Base-by-base conservation (phyloP, 2,329 filamentous ascomycete genomes). In the Penicillium sp. region DNA sequence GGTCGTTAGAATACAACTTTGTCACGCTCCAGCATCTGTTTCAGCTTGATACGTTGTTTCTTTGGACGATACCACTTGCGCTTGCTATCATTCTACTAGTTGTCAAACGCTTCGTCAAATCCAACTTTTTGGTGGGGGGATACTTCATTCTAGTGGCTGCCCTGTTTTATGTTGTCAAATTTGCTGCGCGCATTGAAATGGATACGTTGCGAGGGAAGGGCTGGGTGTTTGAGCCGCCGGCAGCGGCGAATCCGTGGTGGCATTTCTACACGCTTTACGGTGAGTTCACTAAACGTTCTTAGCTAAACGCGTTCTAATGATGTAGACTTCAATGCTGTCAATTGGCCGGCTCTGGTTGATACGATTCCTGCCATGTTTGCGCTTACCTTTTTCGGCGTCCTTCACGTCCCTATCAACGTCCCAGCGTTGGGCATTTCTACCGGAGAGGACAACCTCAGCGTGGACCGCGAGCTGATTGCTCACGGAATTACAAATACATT, bases 331-430 rank as follows among this genome's bases (percentile, higher is more conserved):
- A 79, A 86, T 49, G 79, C 87, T 23, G 88, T 97, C 3, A 83
- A 92, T 64, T 96, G 90, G 89, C 81, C 82, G 46, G 94, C 93
- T 2, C 82, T 99, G 49, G 76, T 81, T n/a, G 86, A 91, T 66
- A 92, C 89, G 1, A 81, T 97, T 28, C 94, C 94, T 0, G 92
- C 94, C 28, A 97, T 99, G 90, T 86, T 99, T 65, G 94, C 94
- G 0, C 77, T 99, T 59, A 97, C 94, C 0, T 99, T 99, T 77
- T 99, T 99, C 66, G 94, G 94, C 52, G 88, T 99, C 56, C 82
- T 99, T 2, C 94, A 99, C 69, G 94, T 99, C 2, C 94, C 94
- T 0, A 99, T 99, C 74, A 99, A 99, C 66, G 92, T 99, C 4
- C 94, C 94, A 2, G 94, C 94, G 2, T 77, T 99, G 58, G 94